Evolutionary conservation across 2,329 filamentous ascomycete genomes (phyloP), one percentile per base, ranked within the genome.

Genomic region (Tothia fuscella): DNA sequence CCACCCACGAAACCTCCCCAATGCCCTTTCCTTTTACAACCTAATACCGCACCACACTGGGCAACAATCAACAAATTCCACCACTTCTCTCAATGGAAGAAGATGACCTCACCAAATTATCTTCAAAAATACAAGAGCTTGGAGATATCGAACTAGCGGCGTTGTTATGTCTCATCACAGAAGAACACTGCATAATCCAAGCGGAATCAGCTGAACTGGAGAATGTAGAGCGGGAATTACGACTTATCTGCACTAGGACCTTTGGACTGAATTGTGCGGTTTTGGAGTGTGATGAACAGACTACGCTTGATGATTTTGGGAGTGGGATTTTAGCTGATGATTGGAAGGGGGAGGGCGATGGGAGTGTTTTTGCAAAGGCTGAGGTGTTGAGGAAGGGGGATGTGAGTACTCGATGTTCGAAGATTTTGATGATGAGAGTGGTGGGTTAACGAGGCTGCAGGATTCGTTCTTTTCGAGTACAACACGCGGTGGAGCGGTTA

Each of bases 171-270:
- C 73, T 96, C 39, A 71, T 87, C 47, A 78, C 80, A 46, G 74
- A 80, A 49, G 83, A 94, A 59, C 88, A 96, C 60, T 94, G 86
- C 63, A 78, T 96, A 51, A 77, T 96, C 54, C 81, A 86, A 60
- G 82, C 84, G 13, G 73, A 78, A 2, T 58, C 65, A 4, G 64
- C 73, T 26, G 64, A 67, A 40, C 62, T 89, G 43, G 70, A 82
- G 57, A 72, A 78, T 49, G 67, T 93, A n/a, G 70, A 79, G 32
- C 70, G 76, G 40, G 86, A 93, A 59, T 66, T 94, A 17, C 72
- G 21, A 24, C 19, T 34, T 19, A 41, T 32, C 24, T 28, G 77
- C 45, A 65, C 68, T 14, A 74, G 75, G 48, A 78, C 79, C 3
- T 95, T 95, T 56, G 78, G 77, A 35, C 71, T 94, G 25, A 70